A percentile compares a stretch with the other conserved stretches of the same genome.
These are phyloP conservation scores for Plantago major DNA, from an alignment of 257 asterid genomes.

Conservation along the genomic window DNA sequence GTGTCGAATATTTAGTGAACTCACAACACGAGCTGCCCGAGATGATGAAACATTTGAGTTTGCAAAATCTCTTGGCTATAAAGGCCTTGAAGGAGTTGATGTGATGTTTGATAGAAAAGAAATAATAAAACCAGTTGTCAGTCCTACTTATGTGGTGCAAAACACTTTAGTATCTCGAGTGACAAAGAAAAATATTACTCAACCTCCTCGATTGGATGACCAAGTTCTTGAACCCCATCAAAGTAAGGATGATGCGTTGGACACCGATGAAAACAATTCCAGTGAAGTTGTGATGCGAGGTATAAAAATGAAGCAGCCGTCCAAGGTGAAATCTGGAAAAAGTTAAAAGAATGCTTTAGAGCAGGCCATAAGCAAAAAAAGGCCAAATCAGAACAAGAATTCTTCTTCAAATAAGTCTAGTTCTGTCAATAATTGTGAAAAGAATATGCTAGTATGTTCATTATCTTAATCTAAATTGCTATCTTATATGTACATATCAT, in stretches of 20 bases:
- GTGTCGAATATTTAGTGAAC: background rate
- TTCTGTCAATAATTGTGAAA: background rate
- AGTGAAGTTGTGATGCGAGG: background rate
- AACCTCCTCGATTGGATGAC: background rate
- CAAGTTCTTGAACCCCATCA: background rate
- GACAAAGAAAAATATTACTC: background rate
- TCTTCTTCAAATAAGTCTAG: background rate
- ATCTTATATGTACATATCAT: too few relatives aligned
- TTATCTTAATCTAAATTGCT: background rate
- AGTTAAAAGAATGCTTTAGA: background rate
- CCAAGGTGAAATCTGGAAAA: slow-evolving; percentile 4
- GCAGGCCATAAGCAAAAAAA: background rate
- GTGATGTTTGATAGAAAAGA: background rate
- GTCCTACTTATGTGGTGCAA: background rate
- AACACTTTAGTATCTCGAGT: background rate
- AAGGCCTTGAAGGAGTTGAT: background rate
- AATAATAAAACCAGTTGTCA: background rate
- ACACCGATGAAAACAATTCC: background rate
- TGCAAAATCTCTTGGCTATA: background rate
- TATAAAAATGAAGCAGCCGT: background rate
- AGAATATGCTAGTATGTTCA: background rate
- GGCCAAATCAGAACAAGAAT: background rate
- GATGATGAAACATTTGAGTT: background rate
- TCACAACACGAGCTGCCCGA: background rate
- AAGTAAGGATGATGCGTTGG: background rate